Percentiles rank a stretch among this genome's conserved stretches.
Conservation (phyloP, 352 stramenopile species). For the Globisporangium ultimum region DNA sequence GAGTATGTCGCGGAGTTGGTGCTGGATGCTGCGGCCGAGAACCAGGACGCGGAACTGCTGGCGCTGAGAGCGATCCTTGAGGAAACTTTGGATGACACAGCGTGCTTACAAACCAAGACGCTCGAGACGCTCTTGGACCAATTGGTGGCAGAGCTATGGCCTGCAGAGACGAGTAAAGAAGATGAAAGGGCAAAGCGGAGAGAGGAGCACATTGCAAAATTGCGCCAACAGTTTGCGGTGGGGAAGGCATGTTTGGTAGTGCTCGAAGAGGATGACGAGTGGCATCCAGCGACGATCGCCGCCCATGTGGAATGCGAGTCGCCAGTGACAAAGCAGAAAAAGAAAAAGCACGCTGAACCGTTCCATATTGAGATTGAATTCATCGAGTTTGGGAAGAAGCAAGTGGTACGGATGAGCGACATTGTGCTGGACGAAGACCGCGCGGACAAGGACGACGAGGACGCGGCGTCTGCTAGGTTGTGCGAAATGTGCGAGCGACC, state of each 20-base stretch:
- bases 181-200: conserved; percentile 18
- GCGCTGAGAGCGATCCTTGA: conserved; percentile 25
- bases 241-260: conserved; percentile 62
- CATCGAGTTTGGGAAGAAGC: conserved; percentile 76
- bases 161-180: conserved; percentile 13
- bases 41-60: conserved; percentile 10
- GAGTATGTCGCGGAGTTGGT: conserved; percentile 70
- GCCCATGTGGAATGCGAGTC: conserved; percentile 29
- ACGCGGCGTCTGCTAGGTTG: conserved; percentile 17
- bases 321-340: conserved; percentile 8
- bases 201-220: conserved; percentile 13
- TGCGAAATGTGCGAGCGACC: conserved; percentile 91
- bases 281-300: conserved; percentile 63
- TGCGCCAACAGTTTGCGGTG: conserved; percentile 49
- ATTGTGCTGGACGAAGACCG: conserved; percentile 75
- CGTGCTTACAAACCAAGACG: conserved; percentile 28
- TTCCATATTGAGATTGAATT: conserved; percentile 62
- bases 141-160: conserved; percentile 17
- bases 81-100: conserved; percentile 43
- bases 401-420: conserved; percentile 45
- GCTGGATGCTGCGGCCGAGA: conserved; percentile 42
- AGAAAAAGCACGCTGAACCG: conserved; percentile 11
- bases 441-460: conserved; percentile 53
- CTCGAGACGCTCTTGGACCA: conserved; percentile 19
- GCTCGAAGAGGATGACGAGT: conserved; percentile 65